Evolutionary conservation across 108 stramenopile species (phyloP), one percentile per base, ranked within the genome.

Genomic region (Bacterosira constricta): DNA sequence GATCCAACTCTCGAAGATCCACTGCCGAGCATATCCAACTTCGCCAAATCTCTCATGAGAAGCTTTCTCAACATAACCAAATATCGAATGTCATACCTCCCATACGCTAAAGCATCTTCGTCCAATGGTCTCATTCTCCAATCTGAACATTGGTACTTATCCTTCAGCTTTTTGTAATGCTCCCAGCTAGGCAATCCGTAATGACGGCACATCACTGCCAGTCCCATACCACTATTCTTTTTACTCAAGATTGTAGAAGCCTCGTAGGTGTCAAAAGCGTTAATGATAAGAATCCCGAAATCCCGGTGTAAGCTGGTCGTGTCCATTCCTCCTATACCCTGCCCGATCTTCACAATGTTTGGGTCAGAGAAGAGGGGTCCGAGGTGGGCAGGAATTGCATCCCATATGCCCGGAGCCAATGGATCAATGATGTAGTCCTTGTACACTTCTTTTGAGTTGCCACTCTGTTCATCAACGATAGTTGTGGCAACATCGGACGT

Each of bases 261-360:
- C 53, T 91, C 89, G 41, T 84, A 88, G 1, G 98, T 98, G 77
- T 98, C 98, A 76, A 97, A 97, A 36, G 82, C 87, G 84, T 97
- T 97, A 8, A 97, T 85, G 15, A 97, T 81, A 73, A 96, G 83
- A 27, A 97, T 86, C 2, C 97, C 96, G 60, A 97, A 96, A 84
- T 98, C 97, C 8, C 96, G 87, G 67, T 98, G 95, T 13, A 98
- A 77, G 52, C 87, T 89, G 17, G 79, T 81, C 1, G 96, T 68
- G 75, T 98, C 98, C 71, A 90, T 73, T 3, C 95, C 93, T 20
- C 83, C 81, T 35, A 97, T 88, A 6, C 87, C 88, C 71, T 98
- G 97, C 7, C 97, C 96, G 66, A 98, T 91, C 72, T 98, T 98
- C 26, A 96, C 90, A 67, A 97, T 86, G 50, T 47, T 71, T 12